Evolutionary conservation across 768 basidiomycete species (phyloP).

Genomic region (Chalciporus sphaerocephalus): DNA sequence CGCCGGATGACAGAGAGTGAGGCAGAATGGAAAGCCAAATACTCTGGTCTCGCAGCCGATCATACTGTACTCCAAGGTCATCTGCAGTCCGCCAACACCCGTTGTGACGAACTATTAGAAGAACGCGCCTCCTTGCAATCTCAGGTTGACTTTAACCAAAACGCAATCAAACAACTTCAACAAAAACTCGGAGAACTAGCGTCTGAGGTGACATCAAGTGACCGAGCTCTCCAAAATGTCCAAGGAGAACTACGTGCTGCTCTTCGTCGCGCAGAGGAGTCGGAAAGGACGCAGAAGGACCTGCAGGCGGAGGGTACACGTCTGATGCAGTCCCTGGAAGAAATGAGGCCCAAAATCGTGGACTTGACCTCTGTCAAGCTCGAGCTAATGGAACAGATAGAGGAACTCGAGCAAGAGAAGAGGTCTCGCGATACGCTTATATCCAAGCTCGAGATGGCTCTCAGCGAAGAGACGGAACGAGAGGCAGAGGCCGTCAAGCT

Average conservation of each 20-base stretch:
- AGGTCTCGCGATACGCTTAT: constrained; percentile 55
- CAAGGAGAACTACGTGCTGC: constrained; percentile 67
- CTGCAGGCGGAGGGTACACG: constrained; percentile 75
- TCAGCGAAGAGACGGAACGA: constrained; percentile 52
- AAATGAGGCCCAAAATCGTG: constrained; percentile 82
- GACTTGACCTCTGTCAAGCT: constrained; percentile 71
- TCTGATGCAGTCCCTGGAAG: constrained; percentile 76
- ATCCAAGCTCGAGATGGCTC: constrained; percentile 53
- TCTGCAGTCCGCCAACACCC: constrained; percentile 41
- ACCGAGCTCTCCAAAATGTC: constrained; percentile 53
- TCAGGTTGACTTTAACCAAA: constrained; percentile 44
- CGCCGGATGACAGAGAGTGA: constrained; percentile 41
- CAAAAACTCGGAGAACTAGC: constrained; percentile 55
- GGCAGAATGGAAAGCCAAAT: constrained; percentile 44
- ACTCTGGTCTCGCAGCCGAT: constrained; percentile 43
- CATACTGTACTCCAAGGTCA: constrained; percentile 39
- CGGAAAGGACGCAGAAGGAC: constrained; percentile 65
- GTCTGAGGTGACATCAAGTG: constrained; percentile 48
- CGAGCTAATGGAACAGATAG: constrained; percentile 62
- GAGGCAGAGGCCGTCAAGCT: constrained; percentile 44
- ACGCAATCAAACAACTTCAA: constrained; percentile 48
- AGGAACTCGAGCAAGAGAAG: constrained; percentile 50
- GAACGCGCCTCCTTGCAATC: constrained; percentile 49
- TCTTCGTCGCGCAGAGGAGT: constrained; percentile 66
- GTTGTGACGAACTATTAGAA: constrained; percentile 44